These are phyloP conservation scores for Penstemon davidsonii DNA, from an alignment of 257 asterid species.

Conservation along the genomic window DNA sequence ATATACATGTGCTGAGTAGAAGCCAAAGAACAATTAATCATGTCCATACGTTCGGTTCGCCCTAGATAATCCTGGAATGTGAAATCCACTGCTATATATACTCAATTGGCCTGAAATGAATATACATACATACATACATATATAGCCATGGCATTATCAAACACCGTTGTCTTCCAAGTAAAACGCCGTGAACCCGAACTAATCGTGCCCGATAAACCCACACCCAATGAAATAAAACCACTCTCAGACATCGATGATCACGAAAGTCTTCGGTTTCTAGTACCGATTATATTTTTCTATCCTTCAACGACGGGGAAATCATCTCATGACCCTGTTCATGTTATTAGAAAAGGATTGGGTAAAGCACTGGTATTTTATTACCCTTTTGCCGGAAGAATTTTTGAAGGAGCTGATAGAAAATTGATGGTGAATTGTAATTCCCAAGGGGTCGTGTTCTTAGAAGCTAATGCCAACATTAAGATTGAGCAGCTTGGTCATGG, in stretches of 20 bases:
- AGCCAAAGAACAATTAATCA: no score
- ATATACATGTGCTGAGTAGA: no score
- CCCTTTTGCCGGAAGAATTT: conserved; percentile 30
- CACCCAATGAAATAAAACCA: conserved; percentile 23
- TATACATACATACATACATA: no score
- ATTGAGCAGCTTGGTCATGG: conserved; percentile 23
- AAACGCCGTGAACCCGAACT: conserved; percentile 27
- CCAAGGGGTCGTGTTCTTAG: conserved; percentile 24
- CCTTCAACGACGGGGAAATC: conserved; percentile 2
- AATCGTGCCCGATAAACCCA: not conserved
- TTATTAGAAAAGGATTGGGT: conserved; percentile 24
- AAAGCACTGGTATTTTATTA: conserved; percentile 28
- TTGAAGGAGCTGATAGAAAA: conserved; percentile 5
- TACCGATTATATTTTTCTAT: conserved; percentile 22
- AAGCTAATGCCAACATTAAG: conserved; percentile 18
- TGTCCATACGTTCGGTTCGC: no score
- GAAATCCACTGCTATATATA: no score
- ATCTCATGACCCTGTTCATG: conserved; percentile 26
- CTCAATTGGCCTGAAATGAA: no score
- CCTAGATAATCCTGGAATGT: no score
- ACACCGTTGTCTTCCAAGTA: conserved; percentile 22
- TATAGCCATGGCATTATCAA: not conserved
- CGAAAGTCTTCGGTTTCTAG: conserved; percentile 10
- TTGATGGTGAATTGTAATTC: conserved; percentile 19
- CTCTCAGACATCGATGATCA: conserved; percentile 21